phyloP scores from a whole-genome alignment of 768 basidiomycete genomes.

The Mycena galopus region DNA sequence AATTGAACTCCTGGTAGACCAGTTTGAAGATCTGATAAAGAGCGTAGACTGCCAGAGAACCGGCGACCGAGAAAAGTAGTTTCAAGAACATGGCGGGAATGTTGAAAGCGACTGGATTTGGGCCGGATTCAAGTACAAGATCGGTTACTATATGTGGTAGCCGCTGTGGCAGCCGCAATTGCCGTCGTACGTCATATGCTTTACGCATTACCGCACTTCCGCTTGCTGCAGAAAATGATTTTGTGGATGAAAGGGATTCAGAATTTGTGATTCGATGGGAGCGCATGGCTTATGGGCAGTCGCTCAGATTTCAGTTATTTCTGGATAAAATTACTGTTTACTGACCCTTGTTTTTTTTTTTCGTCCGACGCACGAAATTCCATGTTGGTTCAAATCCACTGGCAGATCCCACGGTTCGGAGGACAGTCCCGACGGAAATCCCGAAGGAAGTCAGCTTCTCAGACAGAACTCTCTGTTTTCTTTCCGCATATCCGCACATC shows the following conservation, averaged over 20 bases:
- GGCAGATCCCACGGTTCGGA: no score
- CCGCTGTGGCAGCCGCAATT: not conserved
- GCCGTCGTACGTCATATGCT: not conserved
- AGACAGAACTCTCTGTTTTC: not conserved
- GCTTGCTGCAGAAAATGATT: no score
- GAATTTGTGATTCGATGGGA: no score
- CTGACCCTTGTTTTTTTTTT: no score
- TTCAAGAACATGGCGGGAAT: slow-evolving; percentile 16
- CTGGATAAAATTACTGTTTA: no score
- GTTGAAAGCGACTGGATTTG: not conserved
- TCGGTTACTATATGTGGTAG: not conserved
- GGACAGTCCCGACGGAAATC: not conserved
- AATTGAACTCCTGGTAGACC: slow-evolving; percentile 23
- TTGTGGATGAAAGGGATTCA: no score
- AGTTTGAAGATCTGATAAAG: slow-evolving; percentile 2
- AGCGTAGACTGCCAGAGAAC: slow-evolving; percentile 21
- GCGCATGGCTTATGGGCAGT: no score
- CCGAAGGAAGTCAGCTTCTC: not conserved
- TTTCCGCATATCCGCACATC: not conserved
- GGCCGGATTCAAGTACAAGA: not conserved
- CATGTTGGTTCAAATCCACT: no score
- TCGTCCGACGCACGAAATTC: no score
- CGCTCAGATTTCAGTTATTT: no score
- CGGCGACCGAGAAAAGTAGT: slow-evolving; percentile 2
- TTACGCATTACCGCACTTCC: not conserved